Evolutionary conservation across 2,329 filamentous ascomycete genomes (phyloP), one percentile per base, ranked within the genome.

Genomic region (Stagonosporopsis cucurbitacearum): DNA sequence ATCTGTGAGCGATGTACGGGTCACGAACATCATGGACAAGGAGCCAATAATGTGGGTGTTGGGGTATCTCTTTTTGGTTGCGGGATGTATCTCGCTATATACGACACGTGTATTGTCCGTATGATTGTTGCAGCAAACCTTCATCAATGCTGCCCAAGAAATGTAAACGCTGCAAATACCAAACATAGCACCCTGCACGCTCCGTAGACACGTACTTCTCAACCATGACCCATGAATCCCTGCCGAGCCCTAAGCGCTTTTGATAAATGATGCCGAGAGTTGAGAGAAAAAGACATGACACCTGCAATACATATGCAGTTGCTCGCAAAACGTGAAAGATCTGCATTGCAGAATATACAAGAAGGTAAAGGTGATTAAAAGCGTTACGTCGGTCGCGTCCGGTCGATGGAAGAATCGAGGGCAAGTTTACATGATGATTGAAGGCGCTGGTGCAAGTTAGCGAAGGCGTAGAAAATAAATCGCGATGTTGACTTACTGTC

Each of bases 401-500:
- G 54, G 52, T 48, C 51, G 54, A 51, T 37, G 49, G 47, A 48
- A 47, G 25, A 56, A 54, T 55, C 58, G 53, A 45, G 22, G 37
- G 32, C 22, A 23, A 19, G 42, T 66, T 75, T 79, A 80, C 78
- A 80, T 80, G 65, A 80, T 80, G 55, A 80, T 79, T 32, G 77
- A 77, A 51, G 78, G 78, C 40, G 76, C 76, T 78, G 45, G 28
- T 17, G 11, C 12, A 26, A 12, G 55, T 70, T 62, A 69, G 65
- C 26, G 47, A 6, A 17, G 4, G 44, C 51, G 6, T 26, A n/a
- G 6, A 13, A 28, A 17, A 1, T 5, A 25, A 7, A 3, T 9
- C 13, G 45, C 6, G 39, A n/a, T 5, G 20, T n/a, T 36, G n/a
- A 54, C 73, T 72, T 70, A 75, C 71, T 73, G 58, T 99, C 95